Base-by-base conservation (phyloP, 345 rosid species). In the Draba incana region DNA sequence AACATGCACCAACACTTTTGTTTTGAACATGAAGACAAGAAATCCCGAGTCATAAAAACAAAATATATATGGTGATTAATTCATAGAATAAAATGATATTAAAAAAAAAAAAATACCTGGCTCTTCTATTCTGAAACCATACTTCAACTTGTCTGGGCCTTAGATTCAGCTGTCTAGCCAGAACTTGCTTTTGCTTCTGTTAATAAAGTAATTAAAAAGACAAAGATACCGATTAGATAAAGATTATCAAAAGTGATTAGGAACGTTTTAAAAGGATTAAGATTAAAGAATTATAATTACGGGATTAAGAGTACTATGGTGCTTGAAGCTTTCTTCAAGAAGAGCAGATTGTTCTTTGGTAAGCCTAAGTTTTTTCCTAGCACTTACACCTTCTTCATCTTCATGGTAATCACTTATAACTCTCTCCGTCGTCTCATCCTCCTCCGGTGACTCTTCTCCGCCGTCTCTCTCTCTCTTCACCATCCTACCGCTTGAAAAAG, bases 111-210 rank as follows among this genome's bases (percentile, higher is more conserved):
- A 4, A 6, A 75, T 81, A 91, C 99, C 99, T 92, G 75, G 98
- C 99, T 85, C 99, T 86, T 49, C 99, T 85, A 76, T 95, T 95
- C 70, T 95, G 99, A 75, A 95, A 95, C 99, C 99, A 95, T 10
- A 95, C 99, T 83, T 95, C 99, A 12, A 95, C 97, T 70, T 95
- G 98, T 68, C 99, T 85, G 13, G 99, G 88, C 64, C 92, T 84
- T 62, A 95, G 85, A 81, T 80, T 89, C 71, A 95, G 76, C 76
- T 92, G 96, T 72, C 88, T 84, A 14, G 99, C 99, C 46, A 95
- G 75, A 66, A 86, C 92, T 70, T 83, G 95, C 77, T 95, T 95
- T 77, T 88, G 96, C 78, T 91, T 91, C 99, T 93, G 85, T 66
- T 1, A 45, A 37, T 9, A 45, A 62, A 51, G 56, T 25, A 28